Percentiles rank a stretch among this genome's conserved stretches.
Evolutionary conservation across 148 eudicot species (phyloP).

Genomic region (Limonium bicolor): DNA sequence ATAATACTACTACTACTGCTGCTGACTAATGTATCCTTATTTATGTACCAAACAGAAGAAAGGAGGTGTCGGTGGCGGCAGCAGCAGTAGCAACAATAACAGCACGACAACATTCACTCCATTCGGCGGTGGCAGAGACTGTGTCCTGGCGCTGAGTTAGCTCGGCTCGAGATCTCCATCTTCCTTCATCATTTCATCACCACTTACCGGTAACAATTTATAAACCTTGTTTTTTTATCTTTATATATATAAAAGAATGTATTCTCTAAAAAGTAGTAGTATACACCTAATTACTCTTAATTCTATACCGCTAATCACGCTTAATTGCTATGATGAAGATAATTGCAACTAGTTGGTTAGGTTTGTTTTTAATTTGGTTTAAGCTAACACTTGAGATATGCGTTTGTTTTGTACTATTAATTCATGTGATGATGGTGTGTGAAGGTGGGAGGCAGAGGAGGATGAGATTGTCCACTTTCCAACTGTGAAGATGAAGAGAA

Average conservation of each 20-base stretch:
- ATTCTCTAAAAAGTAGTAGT: too few relatives aligned
- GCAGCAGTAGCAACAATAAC: too few relatives aligned
- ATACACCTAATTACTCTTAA: too few relatives aligned
- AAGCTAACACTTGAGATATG: too few relatives aligned
- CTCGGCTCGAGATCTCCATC: constrained; percentile 80
- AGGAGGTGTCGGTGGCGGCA: constrained; percentile 30
- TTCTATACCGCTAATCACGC: neutral
- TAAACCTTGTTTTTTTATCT: too few relatives aligned
- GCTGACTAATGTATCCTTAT: neutral
- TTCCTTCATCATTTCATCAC: constrained; percentile 87
- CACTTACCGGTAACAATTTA: constrained; percentile 33
- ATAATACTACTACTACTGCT: too few relatives aligned
- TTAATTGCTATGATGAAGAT: neutral
- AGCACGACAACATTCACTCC: too few relatives aligned
- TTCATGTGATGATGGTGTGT: too few relatives aligned
- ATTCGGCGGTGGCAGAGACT: constrained; percentile 97
- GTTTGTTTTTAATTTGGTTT: too few relatives aligned
- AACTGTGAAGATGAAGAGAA: constrained; percentile 73
- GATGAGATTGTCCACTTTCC: constrained; percentile 84
- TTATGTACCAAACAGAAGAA: constrained; percentile 22
- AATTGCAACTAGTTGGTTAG: neutral
- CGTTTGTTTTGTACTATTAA: too few relatives aligned
- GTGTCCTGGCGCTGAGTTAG: constrained; percentile 79
- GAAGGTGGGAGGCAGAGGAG: constrained; percentile 73
- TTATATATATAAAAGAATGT: too few relatives aligned